Base-by-base conservation (phyloP, 164 flowering plant species). In the grape (Vitis vinifera) region DNA sequence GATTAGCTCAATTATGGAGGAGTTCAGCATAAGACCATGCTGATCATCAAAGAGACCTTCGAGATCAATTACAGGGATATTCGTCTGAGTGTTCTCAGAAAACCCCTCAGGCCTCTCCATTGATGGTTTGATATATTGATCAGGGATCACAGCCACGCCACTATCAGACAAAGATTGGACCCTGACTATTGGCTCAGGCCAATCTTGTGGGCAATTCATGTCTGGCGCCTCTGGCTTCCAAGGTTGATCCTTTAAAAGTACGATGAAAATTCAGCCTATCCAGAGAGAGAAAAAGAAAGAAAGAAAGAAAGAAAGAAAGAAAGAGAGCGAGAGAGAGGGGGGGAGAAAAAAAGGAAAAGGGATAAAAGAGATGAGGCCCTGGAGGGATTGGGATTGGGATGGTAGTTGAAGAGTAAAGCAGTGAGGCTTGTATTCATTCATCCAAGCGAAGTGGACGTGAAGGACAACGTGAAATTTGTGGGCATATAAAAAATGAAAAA, bases 161-260 rank as follows among this genome's bases (percentile, higher is more conserved):
- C 81, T 85, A 1, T 95, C 91, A 8, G 98, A 87, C 31, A 96
- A 55, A 6, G 92, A 81, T 71, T 96, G 99, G 60, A 96, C 99
- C 0, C 93, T 85, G 31, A 90, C 81, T 1, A 96, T 78, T 1
- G 97, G 97, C 48, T 96, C 99, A 0, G 99, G 99, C 99, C 99
- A 96, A 14, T 87, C 89, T 52, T 68, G 75, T 47, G 61, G 75
- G 65, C 68, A 59, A 55, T 37, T 82, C 85, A 80, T 87, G 56
- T 47, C 62, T 37, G 44, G 31, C 47, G 1, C 30, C 9, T 53
- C 44, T 57, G 44, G 11, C 15, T 58, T 64, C 56, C 62, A 23
- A 31, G 59, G 23, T 48, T 51, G 59, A 27, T 68, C 29, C 68
- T 37, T 27, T 4, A 19, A 9, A 6, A 31, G 59, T 55, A 44